Evolutionary conservation across 805 yeast species (phyloP).

Genomic region (Saccharomyces eubayanus): DNA sequence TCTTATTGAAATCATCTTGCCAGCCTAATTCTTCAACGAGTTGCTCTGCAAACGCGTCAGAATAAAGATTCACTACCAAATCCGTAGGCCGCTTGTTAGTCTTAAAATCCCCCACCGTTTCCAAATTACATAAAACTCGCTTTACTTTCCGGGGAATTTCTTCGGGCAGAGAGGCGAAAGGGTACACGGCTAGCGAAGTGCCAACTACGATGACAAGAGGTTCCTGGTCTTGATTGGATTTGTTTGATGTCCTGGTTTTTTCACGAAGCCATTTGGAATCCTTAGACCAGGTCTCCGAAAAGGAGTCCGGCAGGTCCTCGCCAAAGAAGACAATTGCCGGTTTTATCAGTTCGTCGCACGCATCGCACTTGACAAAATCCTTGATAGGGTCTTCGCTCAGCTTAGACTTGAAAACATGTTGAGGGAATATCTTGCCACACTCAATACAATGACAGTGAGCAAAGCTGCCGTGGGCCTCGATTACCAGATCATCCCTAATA

Average conservation of each 20-base stretch:
- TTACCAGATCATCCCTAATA: slow-evolving; percentile 49
- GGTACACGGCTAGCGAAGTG: slow-evolving; percentile 80
- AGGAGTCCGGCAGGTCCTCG: slow-evolving; percentile 65
- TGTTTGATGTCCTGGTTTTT: slow-evolving; percentile 6
- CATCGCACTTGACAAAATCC: slow-evolving; percentile 40
- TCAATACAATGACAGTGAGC: slow-evolving; percentile 76
- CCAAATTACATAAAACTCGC: slow-evolving; percentile 68
- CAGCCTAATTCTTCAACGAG: slow-evolving; percentile 56
- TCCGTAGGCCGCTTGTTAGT: slow-evolving; percentile 50
- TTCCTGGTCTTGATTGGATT: slow-evolving; percentile 38
- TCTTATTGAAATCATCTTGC: slow-evolving; percentile 42
- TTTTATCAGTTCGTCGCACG: slow-evolving; percentile 71
- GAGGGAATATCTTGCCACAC: slow-evolving; percentile 50
- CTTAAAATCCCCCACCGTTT: slow-evolving; percentile 65
- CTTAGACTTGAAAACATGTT: slow-evolving; percentile 36
- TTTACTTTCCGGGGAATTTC: slow-evolving; percentile 43
- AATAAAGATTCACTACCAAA: slow-evolving; percentile 47
- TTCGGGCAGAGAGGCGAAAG: slow-evolving; percentile 77
- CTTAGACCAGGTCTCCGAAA: slow-evolving; percentile 61
- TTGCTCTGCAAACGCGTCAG: slow-evolving; percentile 55
- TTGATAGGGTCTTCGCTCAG: slow-evolving; percentile 25
- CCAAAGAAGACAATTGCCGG: slow-evolving; percentile 96
- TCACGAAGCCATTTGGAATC: slow-evolving; percentile 29
- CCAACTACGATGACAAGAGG: slow-evolving; percentile 86
- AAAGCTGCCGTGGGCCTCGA: slow-evolving; percentile 95